Conservation (phyloP, 2,329 filamentous ascomycete genomes). For the Botrytis tulipae region DNA sequence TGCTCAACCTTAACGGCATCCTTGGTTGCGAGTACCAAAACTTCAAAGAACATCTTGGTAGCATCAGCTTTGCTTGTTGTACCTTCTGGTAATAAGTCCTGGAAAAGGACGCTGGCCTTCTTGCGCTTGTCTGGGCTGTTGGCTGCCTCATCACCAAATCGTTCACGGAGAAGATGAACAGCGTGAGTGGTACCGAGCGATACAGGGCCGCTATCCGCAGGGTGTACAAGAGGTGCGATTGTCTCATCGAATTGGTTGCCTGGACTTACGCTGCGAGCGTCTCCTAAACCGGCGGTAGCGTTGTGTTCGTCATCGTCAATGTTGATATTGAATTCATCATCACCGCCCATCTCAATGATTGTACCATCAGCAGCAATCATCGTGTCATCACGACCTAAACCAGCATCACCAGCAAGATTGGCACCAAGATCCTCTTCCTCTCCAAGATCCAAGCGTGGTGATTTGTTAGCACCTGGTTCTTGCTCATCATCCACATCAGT, state of each 20-base stretch:
- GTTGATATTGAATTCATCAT: constrained; percentile 46
- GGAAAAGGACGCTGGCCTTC: constrained; percentile 78
- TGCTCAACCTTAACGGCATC: constrained; percentile 98
- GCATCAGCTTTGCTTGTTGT: constrained; percentile 83
- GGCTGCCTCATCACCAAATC: constrained; percentile 74
- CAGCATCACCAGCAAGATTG: constrained; percentile 48
- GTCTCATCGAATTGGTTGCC: constrained; percentile 75
- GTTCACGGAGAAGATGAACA: constrained; percentile 87
- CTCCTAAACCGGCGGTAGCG: constrained; percentile 44
- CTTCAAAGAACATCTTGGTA: constrained; percentile 99
- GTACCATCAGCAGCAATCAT: constrained; percentile 55
- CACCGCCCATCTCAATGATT: constrained; percentile 62
- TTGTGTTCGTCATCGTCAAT: constrained; percentile 49
- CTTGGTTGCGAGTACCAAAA: constrained; percentile 92
- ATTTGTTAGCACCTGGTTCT: constrained; percentile 57
- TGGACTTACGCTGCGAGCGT: constrained; percentile 41
- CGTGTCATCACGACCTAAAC: constrained; percentile 46
- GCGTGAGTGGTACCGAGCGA: constrained; percentile 92
- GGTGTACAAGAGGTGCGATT: constrained; percentile 70
- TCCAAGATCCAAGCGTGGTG: constrained; percentile 62
- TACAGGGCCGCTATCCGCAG: constrained; percentile 80
- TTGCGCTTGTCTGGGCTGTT: constrained; percentile 69
- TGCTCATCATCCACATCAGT: constrained; percentile 73
- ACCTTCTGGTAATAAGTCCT: constrained; percentile 81
- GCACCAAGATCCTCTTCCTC: constrained; percentile 55